Conservation (phyloP, 2,329 filamentous ascomycete species). For the Colletotrichum cordylinicola region DNA sequence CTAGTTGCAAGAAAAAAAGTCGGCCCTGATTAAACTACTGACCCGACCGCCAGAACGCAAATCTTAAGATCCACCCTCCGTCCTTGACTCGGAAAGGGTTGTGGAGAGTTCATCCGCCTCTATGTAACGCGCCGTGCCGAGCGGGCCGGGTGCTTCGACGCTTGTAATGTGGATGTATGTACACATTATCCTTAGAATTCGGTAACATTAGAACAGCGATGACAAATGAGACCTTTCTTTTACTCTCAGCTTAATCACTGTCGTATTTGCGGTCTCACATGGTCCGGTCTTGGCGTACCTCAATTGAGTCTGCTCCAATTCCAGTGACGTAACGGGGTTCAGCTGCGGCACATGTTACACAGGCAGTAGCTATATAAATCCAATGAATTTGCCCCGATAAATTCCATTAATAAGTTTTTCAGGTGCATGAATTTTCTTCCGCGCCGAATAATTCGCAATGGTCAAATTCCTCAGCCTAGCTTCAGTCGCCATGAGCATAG, state of each 20-base stretch:
- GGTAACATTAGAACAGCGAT: background rate
- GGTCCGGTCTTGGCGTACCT: background rate
- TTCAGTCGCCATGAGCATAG: background rate
- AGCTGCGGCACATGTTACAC: background rate
- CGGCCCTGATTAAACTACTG: background rate
- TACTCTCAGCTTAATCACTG: rapidly evolving
- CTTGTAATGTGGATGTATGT: background rate
- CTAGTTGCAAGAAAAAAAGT: no score
- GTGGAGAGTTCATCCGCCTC: background rate
- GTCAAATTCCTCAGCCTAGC: background rate
- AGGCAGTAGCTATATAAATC: background rate
- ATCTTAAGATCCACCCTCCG: background rate
- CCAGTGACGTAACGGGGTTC: background rate
- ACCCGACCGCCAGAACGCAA: background rate
- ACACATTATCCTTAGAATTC: rapidly evolving
- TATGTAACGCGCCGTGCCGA: background rate
- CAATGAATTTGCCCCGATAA: background rate
- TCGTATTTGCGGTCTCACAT: background rate
- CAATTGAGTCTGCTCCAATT: background rate
- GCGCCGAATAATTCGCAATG: background rate
- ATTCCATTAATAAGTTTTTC: background rate
- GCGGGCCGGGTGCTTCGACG: background rate
- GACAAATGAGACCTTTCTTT: background rate
- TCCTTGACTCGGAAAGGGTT: background rate
- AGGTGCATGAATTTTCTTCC: rapidly evolving